Conservation (phyloP, 495 filamentous ascomycete genomes). For the Podospora conica region DNA sequence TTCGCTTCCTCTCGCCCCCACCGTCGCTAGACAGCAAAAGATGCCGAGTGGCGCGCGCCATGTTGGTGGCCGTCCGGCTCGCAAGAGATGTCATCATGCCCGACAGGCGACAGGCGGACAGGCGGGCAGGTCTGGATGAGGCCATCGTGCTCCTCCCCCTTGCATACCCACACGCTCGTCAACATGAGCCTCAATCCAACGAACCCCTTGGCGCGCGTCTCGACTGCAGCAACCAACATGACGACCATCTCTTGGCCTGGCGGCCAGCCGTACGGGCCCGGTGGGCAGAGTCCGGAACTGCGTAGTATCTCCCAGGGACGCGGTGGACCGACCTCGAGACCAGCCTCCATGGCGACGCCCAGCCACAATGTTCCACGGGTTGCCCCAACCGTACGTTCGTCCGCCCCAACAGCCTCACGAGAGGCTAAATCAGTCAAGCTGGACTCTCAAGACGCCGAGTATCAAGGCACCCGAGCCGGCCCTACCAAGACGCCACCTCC, state of each 20-base stretch:
- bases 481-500: background rate
- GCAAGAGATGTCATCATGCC: background rate
- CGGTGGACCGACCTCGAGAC: background rate
- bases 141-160: background rate
- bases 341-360: background rate
- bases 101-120: background rate
- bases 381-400: background rate
- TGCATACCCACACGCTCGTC: background rate
- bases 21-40: background rate
- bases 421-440: background rate
- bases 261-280: background rate
- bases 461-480: background rate
- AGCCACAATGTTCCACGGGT: background rate
- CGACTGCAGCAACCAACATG: background rate
- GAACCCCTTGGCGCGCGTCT: background rate
- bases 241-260: background rate
- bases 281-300: background rate
- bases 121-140: background rate
- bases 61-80: background rate
- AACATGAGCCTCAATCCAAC: background rate
- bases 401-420: background rate
- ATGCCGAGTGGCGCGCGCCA: background rate
- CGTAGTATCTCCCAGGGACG: background rate
- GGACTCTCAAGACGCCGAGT: background rate
- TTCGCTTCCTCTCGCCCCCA: background rate